Evolutionary conservation across 2,329 filamentous ascomycete genomes (phyloP).

Genomic region (Plectosphaerella cucumerina): DNA sequence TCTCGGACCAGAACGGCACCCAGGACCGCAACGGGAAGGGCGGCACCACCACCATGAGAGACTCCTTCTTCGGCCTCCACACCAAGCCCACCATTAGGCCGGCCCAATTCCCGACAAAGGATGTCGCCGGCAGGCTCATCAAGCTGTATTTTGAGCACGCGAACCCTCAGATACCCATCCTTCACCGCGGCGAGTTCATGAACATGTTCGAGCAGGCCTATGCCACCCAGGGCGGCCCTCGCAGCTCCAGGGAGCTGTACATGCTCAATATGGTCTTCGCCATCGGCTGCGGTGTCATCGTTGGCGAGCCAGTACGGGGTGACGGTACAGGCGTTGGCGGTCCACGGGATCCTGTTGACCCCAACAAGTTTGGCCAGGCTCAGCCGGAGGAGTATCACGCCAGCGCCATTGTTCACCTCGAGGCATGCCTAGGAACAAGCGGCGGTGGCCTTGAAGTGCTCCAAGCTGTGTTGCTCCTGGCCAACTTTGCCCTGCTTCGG

Average conservation of each 20-base stretch:
- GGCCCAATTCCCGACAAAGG: slow-evolving; percentile 75
- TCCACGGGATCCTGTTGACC: slow-evolving; percentile 17
- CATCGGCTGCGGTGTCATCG: slow-evolving; percentile 89
- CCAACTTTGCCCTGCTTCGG: slow-evolving; percentile 84
- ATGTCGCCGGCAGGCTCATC: slow-evolving; percentile 68
- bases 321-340: slow-evolving; percentile 29
- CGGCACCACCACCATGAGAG: slow-evolving; percentile 75
- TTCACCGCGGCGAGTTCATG: slow-evolving; percentile 88
- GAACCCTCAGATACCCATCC: slow-evolving; percentile 90
- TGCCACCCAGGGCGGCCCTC: slow-evolving; percentile 58
- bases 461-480: slow-evolving; percentile 86
- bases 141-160: slow-evolving; percentile 92
- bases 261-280: slow-evolving; percentile 96
- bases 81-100: slow-evolving; percentile 84
- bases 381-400: slow-evolving; percentile 96
- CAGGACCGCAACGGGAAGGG: slow-evolving; percentile 35
- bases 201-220: slow-evolving; percentile 82
- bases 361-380: slow-evolving; percentile 41
- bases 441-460: slow-evolving; percentile 90
- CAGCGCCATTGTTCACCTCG: slow-evolving; percentile 86
- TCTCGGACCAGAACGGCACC: slow-evolving; percentile 59
- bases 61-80: slow-evolving; percentile 96
- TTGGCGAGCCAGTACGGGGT: slow-evolving; percentile 57
- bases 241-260: slow-evolving; percentile 80
- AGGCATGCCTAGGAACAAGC: slow-evolving; percentile 78